Conservation (phyloP, 1,139 yeast species). For the Kodamaea alishanica region DNA sequence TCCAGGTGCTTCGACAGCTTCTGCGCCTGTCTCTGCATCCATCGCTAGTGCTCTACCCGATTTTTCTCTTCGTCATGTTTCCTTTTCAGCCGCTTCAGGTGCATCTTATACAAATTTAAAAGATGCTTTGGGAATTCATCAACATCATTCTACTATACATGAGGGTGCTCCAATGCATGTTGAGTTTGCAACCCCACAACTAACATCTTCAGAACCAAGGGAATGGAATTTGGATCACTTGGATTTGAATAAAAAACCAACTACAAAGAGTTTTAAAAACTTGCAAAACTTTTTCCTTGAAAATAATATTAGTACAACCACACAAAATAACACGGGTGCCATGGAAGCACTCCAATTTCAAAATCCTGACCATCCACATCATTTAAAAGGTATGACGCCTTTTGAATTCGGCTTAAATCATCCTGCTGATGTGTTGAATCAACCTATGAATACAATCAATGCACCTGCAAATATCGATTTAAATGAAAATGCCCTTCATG, state of each 20-base stretch:
- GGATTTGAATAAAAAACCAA: constrained; percentile 18
- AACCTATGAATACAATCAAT: no score
- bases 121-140: constrained; percentile 35
- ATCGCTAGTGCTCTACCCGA: constrained; percentile 7
- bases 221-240: constrained; percentile 38
- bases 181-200: constrained; percentile 77
- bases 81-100: constrained; percentile 79
- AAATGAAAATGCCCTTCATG: constrained; percentile 3
- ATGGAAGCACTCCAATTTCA: constrained; percentile 28
- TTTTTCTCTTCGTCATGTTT: constrained; percentile 52
- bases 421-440: constrained; percentile 3
- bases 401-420: constrained; percentile 28
- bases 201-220: constrained; percentile 29
- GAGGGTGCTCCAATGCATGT: constrained; percentile 50
- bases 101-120: constrained; percentile 59
- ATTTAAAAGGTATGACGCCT: constrained; percentile 37
- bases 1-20: constrained; percentile 1
- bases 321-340: constrained; percentile 2
- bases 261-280: constrained; percentile 13
- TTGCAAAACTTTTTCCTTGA: constrained; percentile 15
- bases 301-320: constrained; percentile 1
- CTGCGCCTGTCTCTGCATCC: constrained; percentile 2
- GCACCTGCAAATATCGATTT: constrained; percentile 1
- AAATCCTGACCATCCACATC: constrained; percentile 37
- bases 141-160: constrained; percentile 21